A percentile compares a stretch with the other conserved stretches of the same genome.
Evolutionary conservation across 2,329 filamentous ascomycete species (phyloP).

Genomic region (Sporothrix luriei): DNA sequence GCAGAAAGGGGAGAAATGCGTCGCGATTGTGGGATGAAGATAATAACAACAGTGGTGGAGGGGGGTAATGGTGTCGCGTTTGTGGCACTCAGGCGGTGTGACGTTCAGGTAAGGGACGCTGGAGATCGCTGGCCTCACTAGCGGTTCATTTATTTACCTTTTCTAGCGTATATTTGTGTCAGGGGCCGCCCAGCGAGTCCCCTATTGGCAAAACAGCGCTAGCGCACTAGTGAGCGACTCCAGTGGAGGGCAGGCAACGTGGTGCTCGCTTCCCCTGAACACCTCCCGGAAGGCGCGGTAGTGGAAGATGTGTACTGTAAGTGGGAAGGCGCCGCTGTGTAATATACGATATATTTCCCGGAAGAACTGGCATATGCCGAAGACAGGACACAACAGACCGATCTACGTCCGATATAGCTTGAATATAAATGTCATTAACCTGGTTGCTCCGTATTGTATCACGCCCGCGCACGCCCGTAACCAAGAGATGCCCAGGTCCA

Average conservation of each 20-base stretch:
- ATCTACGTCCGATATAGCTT: neutral
- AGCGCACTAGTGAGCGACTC: neutral
- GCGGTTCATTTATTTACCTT: conserved; percentile 21
- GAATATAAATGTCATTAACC: conserved; percentile 6
- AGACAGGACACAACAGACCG: no score
- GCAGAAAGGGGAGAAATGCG: conserved; percentile 19
- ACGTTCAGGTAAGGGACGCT: no score
- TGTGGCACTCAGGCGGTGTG: conserved; percentile 16
- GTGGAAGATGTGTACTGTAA: neutral
- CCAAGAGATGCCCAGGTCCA: neutral
- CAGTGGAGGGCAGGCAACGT: neutral
- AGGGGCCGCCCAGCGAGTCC: neutral
- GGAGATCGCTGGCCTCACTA: neutral
- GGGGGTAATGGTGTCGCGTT: conserved; percentile 8
- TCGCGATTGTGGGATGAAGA: conserved; percentile 30
- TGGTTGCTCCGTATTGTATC: neutral
- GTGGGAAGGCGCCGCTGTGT: neutral
- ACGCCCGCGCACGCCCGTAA: neutral
- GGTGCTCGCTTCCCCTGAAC: conserved; percentile 10
- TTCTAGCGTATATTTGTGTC: conserved; percentile 7
- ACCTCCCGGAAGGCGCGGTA: neutral
- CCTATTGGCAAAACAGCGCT: conserved; percentile 14
- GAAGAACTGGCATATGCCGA: neutral
- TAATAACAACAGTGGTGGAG: conserved; percentile 14
- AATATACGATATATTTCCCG: neutral